These are phyloP conservation scores for Pseudopithomyces maydicus DNA, from an alignment of 2,329 filamentous ascomycete species.

Conservation along the genomic window DNA sequence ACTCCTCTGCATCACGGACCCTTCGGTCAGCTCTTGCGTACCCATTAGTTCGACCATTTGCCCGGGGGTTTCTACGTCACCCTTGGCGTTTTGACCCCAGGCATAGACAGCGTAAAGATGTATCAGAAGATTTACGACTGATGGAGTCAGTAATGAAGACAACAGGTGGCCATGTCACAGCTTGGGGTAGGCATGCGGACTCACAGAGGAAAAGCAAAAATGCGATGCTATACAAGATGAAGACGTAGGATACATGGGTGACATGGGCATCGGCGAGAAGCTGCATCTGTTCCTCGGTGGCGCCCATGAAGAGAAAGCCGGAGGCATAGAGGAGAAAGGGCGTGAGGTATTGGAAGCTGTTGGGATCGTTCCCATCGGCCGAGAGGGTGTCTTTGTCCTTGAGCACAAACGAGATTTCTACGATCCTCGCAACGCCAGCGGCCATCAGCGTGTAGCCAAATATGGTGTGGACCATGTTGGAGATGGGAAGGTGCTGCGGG, in stretches of 20 bases:
- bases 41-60: slow-evolving; percentile 35
- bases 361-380: slow-evolving; percentile 71
- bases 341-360: slow-evolving; percentile 73
- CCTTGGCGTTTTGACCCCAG: slow-evolving; percentile 49
- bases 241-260: slow-evolving; percentile 88
- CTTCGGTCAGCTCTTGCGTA: slow-evolving; percentile 60
- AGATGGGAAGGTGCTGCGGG: slow-evolving; percentile 81
- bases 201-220: slow-evolving; percentile 87
- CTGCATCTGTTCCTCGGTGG: slow-evolving; percentile 93
- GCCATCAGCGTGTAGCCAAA: slow-evolving; percentile 97
- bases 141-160: slow-evolving; percentile 14
- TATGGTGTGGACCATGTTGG: slow-evolving; percentile 82
- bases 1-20: slow-evolving; percentile 84
- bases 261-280: slow-evolving; percentile 75
- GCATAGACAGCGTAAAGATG: slow-evolving; percentile 75
- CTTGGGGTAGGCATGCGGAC: slow-evolving; percentile 28
- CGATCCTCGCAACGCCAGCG: slow-evolving; percentile 79
- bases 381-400: slow-evolving; percentile 70
- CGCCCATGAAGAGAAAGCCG: slow-evolving; percentile 96
- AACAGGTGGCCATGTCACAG: background rate
- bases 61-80: slow-evolving; percentile 42
- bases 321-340: slow-evolving; percentile 84
- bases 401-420: slow-evolving; percentile 90
- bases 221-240: slow-evolving; percentile 88
- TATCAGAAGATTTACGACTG: slow-evolving; percentile 82